Conservation (phyloP, 108 stramenopile species). For the Cafeteria roenbergensis region DNA sequence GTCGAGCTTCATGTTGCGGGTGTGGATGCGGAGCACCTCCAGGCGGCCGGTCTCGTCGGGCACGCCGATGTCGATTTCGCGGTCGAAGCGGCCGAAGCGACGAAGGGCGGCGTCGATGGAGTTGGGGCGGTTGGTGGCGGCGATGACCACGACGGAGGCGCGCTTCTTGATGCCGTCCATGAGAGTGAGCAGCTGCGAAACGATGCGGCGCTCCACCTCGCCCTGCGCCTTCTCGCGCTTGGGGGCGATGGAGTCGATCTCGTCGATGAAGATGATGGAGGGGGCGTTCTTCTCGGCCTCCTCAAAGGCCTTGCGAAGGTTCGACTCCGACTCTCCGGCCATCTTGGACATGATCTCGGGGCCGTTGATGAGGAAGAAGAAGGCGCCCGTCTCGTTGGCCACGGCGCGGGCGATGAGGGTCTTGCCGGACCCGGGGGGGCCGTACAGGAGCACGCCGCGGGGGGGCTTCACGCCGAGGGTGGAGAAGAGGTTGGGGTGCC, state of each 20-base stretch:
- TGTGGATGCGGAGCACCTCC: constrained; percentile 98
- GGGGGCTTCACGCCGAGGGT: constrained; percentile 99
- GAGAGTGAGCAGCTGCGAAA: constrained; percentile 89
- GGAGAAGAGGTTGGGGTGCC: constrained; percentile 97
- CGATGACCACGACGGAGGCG: constrained; percentile 87
- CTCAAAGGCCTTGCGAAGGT: constrained; percentile 92
- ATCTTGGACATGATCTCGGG: constrained; percentile 99
- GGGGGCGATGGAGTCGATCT: constrained; percentile 98
- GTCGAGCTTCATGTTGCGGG: constrained; percentile 99
- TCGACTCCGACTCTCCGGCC: constrained; percentile 95
- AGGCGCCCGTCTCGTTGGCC: constrained; percentile 98
- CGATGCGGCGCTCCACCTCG: constrained; percentile 96
- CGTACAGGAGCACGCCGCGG: constrained; percentile 94
- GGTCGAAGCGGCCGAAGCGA: constrained; percentile 96
- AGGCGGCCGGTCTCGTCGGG: constrained; percentile 98
- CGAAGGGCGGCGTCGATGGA: constrained; percentile 86
- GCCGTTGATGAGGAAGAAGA: constrained; percentile 99
- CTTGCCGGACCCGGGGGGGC: constrained; percentile 97
- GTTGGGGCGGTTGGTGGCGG: constrained; percentile 91
- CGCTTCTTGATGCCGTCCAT: constrained; percentile 98
- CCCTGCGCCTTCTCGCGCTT: constrained; percentile 99
- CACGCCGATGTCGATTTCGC: constrained; percentile 98
- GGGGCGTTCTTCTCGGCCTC: constrained; percentile 98
- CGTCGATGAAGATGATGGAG: constrained; percentile 99
- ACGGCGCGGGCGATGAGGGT: constrained; percentile 96